Conservation (phyloP, 176 grass and related monocot species). For the Tillandsia leiboldiana region DNA sequence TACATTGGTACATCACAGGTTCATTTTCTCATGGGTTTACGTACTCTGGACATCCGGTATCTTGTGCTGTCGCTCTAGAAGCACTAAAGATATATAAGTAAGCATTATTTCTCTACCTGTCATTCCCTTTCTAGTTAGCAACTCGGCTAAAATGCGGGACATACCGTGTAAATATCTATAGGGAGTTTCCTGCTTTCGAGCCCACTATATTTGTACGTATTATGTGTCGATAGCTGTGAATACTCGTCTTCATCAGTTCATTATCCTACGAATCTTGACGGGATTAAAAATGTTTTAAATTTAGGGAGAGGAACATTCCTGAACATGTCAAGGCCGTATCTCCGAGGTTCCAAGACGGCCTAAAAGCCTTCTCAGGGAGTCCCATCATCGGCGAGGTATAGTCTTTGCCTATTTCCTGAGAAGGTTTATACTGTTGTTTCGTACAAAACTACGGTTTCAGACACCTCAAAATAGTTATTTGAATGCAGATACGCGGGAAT, state of each 20-base stretch:
- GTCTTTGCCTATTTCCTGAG: slow-evolving; percentile 6
- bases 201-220: too few species aligned
- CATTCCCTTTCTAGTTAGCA: not conserved
- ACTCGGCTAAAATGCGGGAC: too few species aligned
- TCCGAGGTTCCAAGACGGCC: slow-evolving; percentile 76
- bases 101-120: not conserved
- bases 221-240: too few species aligned
- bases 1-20: slow-evolving; percentile 28
- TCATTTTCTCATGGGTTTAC: slow-evolving; percentile 98
- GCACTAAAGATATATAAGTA: slow-evolving; percentile 81
- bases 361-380: slow-evolving; percentile 61
- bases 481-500: slow-evolving; percentile 69
- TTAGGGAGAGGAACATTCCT: slow-evolving; percentile 82
- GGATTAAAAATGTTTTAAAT: not conserved
- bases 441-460: too few species aligned
- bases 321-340: slow-evolving; percentile 52
- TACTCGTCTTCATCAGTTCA: not conserved
- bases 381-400: slow-evolving; percentile 86
- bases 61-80: slow-evolving; percentile 87
- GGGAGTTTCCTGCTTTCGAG: too few species aligned
- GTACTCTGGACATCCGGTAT: slow-evolving; percentile 85
- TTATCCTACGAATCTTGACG: slow-evolving; percentile 16
- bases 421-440: not conserved
- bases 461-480: too few species aligned
- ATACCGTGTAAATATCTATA: too few species aligned